Evolutionary conservation across 2,329 filamentous ascomycete species (phyloP).

Genomic region (Ophiostoma angusticollis): DNA sequence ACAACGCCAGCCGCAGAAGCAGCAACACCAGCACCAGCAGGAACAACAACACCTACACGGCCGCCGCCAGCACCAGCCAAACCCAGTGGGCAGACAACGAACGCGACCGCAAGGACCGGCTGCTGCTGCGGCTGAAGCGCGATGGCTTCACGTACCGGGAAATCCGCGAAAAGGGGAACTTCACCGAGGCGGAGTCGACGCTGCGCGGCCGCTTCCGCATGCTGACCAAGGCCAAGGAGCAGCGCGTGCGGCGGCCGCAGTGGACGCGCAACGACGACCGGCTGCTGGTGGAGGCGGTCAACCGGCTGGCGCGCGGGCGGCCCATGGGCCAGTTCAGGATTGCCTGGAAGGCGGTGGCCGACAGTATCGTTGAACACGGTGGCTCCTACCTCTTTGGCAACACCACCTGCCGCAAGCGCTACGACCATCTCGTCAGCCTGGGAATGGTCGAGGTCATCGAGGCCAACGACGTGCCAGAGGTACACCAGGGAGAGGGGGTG

Average conservation of each 20-base stretch:
- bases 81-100: too few relatives aligned
- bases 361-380: slow-evolving; percentile 37
- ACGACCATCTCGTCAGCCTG: slow-evolving; percentile 30
- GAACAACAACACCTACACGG: too few relatives aligned
- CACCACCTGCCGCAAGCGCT: slow-evolving; percentile 46
- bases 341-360: slow-evolving; percentile 44
- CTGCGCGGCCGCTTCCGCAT: slow-evolving; percentile 55
- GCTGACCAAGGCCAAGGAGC: slow-evolving; percentile 49
- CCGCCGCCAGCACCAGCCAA: too few relatives aligned
- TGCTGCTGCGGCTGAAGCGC: slow-evolving; percentile 40
- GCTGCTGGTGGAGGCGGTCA: slow-evolving; percentile 32
- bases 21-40: too few relatives aligned
- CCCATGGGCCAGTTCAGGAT: slow-evolving; percentile 26
- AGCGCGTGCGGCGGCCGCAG: slow-evolving; percentile 51
- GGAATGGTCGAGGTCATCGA: not conserved
- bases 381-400: slow-evolving; percentile 48
- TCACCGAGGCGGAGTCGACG: slow-evolving; percentile 57
- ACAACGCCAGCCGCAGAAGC: too few relatives aligned
- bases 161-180: slow-evolving; percentile 42
- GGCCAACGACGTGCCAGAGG: too few relatives aligned
- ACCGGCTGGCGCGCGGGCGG: slow-evolving; percentile 19
- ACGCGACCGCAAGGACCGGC: slow-evolving; percentile 27
- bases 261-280: slow-evolving; percentile 47
- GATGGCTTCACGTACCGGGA: slow-evolving; percentile 51
- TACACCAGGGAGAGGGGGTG: too few relatives aligned